Base-by-base conservation (phyloP, 1,284 basidiomycete species). In the Leccinum huronense region DNA sequence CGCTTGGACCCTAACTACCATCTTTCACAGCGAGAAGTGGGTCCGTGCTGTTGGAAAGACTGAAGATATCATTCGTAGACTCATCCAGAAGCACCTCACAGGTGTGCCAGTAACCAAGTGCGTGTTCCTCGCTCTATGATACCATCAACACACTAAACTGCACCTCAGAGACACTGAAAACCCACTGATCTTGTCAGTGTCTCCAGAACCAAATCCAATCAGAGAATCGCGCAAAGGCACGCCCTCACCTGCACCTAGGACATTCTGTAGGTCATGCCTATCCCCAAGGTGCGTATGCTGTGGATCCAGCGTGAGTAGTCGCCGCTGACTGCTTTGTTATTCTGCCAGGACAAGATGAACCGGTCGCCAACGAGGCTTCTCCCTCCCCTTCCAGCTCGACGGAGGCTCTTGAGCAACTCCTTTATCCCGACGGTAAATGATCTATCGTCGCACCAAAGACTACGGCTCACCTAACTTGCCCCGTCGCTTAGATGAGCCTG, bases 61-160 rank as follows among this genome's bases (percentile, higher is more conserved):
- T 0, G 72, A 72, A 63, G 70, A 69, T 5, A 76, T 75, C 38
- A 68, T 76, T 57, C 63, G 63, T 38, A 64, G 70, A 59, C 66
- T 75, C 38, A 33, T 72, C 8, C 59, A 16, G 45, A 73, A 75
- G 33, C 65, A 76, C 36, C 72, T 73, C n/a, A 56, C 33, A 31
- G 74, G 74, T 0, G 70, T 75, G 0, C 72, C 72, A 1, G 19
- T 59, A 31, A 10, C 55, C n/a, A 61, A 63, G 74, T 67, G 51
- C 23, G 71, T 62, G 3, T 23, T 10, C 48, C 9, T 40, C 42
- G 11, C 14, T n/a, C n/a, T 19, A 2, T 11, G 5, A 7, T 13
- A 19, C 19, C 36, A 23, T 55, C 56, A 54, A 10, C 48, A 64
- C 45, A 65, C 48, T 11, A 11, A 27, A 5, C 16, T 10, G 48